Base-by-base conservation (phyloP, 495 filamentous ascomycete species). In the Aspergillus olivimuriae region DNA sequence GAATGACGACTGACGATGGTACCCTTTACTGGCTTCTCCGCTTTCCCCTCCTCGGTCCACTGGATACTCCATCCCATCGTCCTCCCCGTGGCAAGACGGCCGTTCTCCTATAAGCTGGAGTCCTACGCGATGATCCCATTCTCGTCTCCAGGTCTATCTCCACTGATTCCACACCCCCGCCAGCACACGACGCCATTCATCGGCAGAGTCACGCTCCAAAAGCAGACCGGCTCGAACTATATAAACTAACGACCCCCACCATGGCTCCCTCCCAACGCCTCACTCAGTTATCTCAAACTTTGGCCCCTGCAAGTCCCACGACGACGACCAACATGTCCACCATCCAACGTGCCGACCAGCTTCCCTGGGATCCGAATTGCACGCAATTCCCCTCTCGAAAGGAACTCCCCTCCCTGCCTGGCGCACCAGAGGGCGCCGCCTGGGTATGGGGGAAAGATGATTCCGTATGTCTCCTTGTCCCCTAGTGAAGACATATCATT, bases 381-480 rank as follows among this genome's bases (percentile, higher is more conserved):
- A 63, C 65, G 16, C 63, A 56, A 31, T 81, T 82, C 45, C 77
- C 77, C 3, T 58, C 53, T 4, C 61, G 72, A 21, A 73, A 73
- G 41, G 72, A 80, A 43, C 63, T 81, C 9, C 75, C 75, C 14
- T 48, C 51, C 33, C 61, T 76, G 22, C 44, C 64, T 3, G 59
- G 61, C 43, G 66, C 68, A 2, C 69, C 72, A 8, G 46, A 65
- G 48, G 62, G 61, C 38, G 75, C 78, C 11, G 79, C 78, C 24
- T 84, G 79, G 79, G 74, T 83, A 17, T 83, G 80, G 80, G 79
- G 81, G 4, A 60, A 70, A 23, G 62, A 80, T 57, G 81, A 82
- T 50, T 60, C 70, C 48, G 75, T 78, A 34, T 6, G 51, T 55
- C n/a, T n/a, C n/a, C n/a, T n/a, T n/a, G n/a, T n/a, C n/a, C n/a